Base-by-base conservation (phyloP, 176 grass and related monocot species). In the Pontederia paniculata region DNA sequence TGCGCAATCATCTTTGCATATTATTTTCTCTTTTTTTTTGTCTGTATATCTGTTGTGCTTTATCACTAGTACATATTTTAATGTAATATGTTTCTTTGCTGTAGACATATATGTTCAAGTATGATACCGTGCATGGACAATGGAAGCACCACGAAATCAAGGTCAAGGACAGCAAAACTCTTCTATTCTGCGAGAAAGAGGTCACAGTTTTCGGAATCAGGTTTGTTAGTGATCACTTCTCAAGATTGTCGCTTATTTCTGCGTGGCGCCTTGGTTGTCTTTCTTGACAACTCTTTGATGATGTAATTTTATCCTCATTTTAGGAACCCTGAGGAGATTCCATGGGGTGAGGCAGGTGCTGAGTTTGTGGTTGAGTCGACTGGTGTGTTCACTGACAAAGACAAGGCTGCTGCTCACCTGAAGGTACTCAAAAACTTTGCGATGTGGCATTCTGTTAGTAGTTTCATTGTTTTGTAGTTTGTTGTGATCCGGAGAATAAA, bases 71-170 rank as follows among this genome's bases (percentile, higher is more conserved):
- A 48, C 21, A 17, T 9, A 49, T 25, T 11, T 44, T 8, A 45
- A 2, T 42, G 5, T 14, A 18, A 17, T 19, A 42, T 17, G 59
- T 45, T 57, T 16, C n/a, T 71, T 12, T 52, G 54, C 43, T 62
- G 42, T 42, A 81, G 77, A 86, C 83, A 16, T 86, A 86, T 73
- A 86, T 86, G 83, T 86, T 86, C 53, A 86, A 86, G 57, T 86
- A 86, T 53, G 83, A 86, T 25, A 77, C 83, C 3, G 77, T 86
- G 13, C 83, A 86, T 14, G 83, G 83, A 14, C 22, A 68, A 4
- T 86, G 73, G 73, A 86, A 81, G 73, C 77, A 86, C 44, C 77
- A 86, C 0, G 83, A 86, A 12, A 60, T 86, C 22, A 73, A 71
- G 46, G 73, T 86, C 19, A 86, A 86, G 73, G 77, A 86, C 69